Evolutionary conservation across 2,329 filamentous ascomycete genomes (phyloP).

Genomic region (Blastomyces gilchristii): DNA sequence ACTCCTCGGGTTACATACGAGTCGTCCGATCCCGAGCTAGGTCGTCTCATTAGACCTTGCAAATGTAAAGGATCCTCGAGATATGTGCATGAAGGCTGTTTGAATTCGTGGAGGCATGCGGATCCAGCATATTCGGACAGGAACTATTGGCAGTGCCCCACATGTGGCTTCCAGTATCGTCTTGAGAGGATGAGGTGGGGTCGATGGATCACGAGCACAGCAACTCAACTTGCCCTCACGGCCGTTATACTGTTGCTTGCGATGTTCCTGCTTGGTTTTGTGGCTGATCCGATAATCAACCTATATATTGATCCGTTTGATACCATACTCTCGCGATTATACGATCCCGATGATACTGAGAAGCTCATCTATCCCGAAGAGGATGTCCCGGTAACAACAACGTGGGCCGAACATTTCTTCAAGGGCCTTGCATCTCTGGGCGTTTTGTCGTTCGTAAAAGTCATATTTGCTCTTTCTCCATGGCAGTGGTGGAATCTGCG

Average conservation of each 20-base stretch:
- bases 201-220: conserved; percentile 55
- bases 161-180: conserved; percentile 73
- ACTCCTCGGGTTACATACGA: conserved; percentile 55
- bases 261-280: conserved; percentile 76
- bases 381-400: conserved; percentile 41
- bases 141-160: conserved; percentile 80
- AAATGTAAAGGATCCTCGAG: conserved; percentile 86
- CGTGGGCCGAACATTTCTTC: conserved; percentile 73
- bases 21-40: conserved; percentile 61
- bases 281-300: conserved; percentile 86
- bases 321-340: conserved; percentile 43
- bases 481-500: conserved; percentile 70
- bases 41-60: conserved; percentile 78
- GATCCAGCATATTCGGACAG: conserved; percentile 53
- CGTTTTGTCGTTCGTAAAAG: conserved; percentile 73
- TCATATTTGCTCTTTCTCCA: conserved; percentile 61
- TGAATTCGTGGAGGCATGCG: conserved; percentile 70
- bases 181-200: conserved; percentile 69
- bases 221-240: conserved; percentile 61
- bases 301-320: conserved; percentile 72
- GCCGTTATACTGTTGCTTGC: conserved; percentile 57
- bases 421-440: conserved; percentile 89
- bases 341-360: conserved; percentile 27
- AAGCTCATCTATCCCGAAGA: conserved; percentile 13
- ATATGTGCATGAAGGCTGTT: conserved; percentile 87